Evolutionary conservation across 306 rosid species (phyloP).

Genomic region (Abrus precatorius): DNA sequence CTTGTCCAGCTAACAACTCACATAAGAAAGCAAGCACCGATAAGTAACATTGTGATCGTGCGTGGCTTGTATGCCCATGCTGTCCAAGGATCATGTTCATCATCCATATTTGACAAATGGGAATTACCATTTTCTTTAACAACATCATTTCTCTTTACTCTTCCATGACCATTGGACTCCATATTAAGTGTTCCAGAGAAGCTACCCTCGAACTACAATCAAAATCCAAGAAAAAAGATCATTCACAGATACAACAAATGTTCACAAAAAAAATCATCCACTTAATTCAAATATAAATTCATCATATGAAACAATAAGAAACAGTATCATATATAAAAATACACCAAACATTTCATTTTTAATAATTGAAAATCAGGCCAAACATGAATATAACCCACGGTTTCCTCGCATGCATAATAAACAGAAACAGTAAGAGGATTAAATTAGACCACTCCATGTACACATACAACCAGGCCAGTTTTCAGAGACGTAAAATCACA

Average conservation of each 20-base stretch:
- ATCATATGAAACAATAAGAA: constrained; percentile 26
- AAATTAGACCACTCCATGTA: constrained; percentile 39
- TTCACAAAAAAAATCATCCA: constrained; percentile 19
- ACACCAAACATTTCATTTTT: constrained; percentile 20
- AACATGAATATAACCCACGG: constrained; percentile 2
- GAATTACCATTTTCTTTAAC: constrained; percentile 76
- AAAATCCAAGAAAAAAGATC: constrained; percentile 46
- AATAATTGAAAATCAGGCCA: constrained; percentile 7
- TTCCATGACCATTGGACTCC: constrained; percentile 78
- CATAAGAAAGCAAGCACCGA: constrained; percentile 98
- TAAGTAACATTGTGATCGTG: constrained; percentile 84
- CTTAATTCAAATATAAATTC: constrained; percentile 27
- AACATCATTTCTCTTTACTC: constrained; percentile 64
- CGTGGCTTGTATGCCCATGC: constrained; percentile 99
- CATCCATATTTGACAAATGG: constrained; percentile 60
- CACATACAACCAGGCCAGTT: constrained; percentile 25
- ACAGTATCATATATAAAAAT: not conserved
- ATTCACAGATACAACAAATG: constrained; percentile 37
- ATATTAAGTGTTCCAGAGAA: constrained; percentile 54
- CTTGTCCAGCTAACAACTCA: constrained; percentile 60
- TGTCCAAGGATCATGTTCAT: constrained; percentile 99
- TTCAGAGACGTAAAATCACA: constrained; percentile 12
- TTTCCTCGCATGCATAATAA: constrained; percentile 8
- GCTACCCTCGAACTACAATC: constrained; percentile 57
- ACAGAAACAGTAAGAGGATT: constrained; percentile 13